These are phyloP conservation scores for Amanita brunnescens DNA, from an alignment of 768 basidiomycete species.

Conservation along the genomic window DNA sequence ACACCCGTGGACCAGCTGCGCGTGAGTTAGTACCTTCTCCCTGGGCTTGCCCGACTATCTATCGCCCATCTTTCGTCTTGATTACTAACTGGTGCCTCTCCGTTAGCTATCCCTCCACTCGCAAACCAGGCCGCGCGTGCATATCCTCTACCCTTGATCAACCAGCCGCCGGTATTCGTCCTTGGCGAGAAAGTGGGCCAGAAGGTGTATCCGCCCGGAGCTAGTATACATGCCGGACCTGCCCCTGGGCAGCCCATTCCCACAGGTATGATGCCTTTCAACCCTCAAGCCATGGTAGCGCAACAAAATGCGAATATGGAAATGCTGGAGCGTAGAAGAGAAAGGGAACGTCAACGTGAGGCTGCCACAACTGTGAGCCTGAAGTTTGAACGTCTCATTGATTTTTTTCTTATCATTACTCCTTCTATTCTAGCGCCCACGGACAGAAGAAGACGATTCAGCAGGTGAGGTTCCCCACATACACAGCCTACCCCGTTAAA, in stretches of 20 bases:
- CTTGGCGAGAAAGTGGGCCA: constrained; percentile 67
- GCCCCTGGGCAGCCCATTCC: constrained; percentile 20
- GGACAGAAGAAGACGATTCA: constrained; percentile 54
- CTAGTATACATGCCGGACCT: constrained; percentile 21
- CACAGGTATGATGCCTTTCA: constrained; percentile 24
- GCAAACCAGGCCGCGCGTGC: constrained; percentile 54
- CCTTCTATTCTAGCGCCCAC: constrained; percentile 20
- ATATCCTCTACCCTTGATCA: constrained; percentile 62
- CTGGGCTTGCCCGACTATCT: neutral
- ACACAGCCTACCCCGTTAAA: neutral
- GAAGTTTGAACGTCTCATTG: too few relatives aligned
- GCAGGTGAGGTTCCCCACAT: constrained; percentile 34
- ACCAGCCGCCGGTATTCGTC: constrained; percentile 62
- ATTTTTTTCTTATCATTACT: neutral
- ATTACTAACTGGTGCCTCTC: neutral
- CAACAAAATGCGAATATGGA: constrained; percentile 72
- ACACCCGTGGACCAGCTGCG: constrained; percentile 52
- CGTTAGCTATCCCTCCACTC: constrained; percentile 51
- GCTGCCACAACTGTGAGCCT: constrained; percentile 15
- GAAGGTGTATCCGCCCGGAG: constrained; percentile 40
- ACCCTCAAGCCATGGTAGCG: constrained; percentile 57
- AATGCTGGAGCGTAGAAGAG: constrained; percentile 54
- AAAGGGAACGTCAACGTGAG: constrained; percentile 42
- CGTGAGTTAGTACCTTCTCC: constrained; percentile 37
- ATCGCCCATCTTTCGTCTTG: neutral